Percentiles rank a stretch among this genome's conserved stretches.
Evolutionary conservation across 2,329 filamentous ascomycete genomes (phyloP).

Genomic region (Cladosporium sp.): DNA sequence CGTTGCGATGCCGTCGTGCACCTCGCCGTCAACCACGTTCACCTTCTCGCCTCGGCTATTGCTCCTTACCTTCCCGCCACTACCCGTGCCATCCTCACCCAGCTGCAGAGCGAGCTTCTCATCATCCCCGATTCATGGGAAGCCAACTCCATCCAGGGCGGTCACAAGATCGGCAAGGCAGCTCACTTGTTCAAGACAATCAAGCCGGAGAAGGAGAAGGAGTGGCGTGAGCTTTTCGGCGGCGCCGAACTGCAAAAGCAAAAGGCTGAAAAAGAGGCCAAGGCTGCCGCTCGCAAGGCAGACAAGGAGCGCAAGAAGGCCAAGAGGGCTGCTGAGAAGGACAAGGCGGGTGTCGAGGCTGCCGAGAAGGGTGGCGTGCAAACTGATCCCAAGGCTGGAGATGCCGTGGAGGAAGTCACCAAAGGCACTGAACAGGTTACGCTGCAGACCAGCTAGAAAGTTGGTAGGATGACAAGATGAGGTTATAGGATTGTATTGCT

Average conservation of each 20-base stretch:
- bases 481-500: neutral
- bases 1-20: slow-evolving; percentile 62
- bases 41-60: slow-evolving; percentile 73
- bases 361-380: slow-evolving; percentile 65
- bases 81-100: slow-evolving; percentile 66
- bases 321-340: slow-evolving; percentile 52
- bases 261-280: slow-evolving; percentile 59
- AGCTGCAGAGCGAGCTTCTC: slow-evolving; percentile 53
- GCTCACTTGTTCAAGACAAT: slow-evolving; percentile 79
- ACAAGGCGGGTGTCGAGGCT: slow-evolving; percentile 77
- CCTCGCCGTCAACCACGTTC: slow-evolving; percentile 75
- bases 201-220: slow-evolving; percentile 71
- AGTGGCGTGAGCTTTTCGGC: slow-evolving; percentile 75
- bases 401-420: slow-evolving; percentile 40
- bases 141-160: slow-evolving; percentile 54
- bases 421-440: slow-evolving; percentile 42
- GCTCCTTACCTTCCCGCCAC: slow-evolving; percentile 84
- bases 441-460: slow-evolving; percentile 36
- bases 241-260: slow-evolving; percentile 61
- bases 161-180: slow-evolving; percentile 76
- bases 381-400: slow-evolving; percentile 31
- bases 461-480: neutral
- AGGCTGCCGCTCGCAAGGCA: slow-evolving; percentile 60
- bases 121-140: slow-evolving; percentile 56
- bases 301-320: slow-evolving; percentile 62